Base-by-base conservation (phyloP, 23 red algal genomes). In the Cyanidium caldarium region DNA sequence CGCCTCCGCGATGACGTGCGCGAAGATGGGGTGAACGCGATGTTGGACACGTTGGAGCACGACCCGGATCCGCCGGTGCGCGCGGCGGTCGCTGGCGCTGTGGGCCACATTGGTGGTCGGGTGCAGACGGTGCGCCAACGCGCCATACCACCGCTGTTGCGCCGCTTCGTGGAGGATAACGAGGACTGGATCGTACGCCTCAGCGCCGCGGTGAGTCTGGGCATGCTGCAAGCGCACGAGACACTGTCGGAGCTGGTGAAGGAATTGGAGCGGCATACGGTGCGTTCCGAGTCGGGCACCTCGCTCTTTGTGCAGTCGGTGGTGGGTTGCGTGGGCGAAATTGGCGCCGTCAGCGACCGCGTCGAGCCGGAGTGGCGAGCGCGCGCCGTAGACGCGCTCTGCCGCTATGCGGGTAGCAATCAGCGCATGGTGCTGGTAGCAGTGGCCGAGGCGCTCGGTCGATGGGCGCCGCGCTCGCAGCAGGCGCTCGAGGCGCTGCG, bases 41-140 rank as follows among this genome's bases (percentile, higher is more conserved):
- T 61, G n/a, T 28, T 61, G 19, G 51, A 61, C n/a, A 28, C 31
- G 5, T 28, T 61, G 7, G n/a, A 61, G 51, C 10, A 61, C n/a
- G 51, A 61, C 23, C 51, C 21, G 7, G 51, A 61, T 25, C 51
- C 78, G 23, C 33, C 19, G n/a, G 33, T 79, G 72, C 78, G 86
- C 1, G 42, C 28, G 65, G 71, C 46, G 25, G 67, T 77, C 25
- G 56, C 70, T 15, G 38, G 21, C 39, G 46, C 38, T 37, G 26
- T 34, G 2, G 57, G 34, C 17, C 68, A 37, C 23, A 23, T 40
- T 39, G 81, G 37, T 21, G 67, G 61, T 28, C 51, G 51, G 21
- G 19, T 5, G 5, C 3, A 12, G 7, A 16, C 19, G 21, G 7
- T 21, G n/a, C 5, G 31, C 7, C 23, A 16, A 5, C 19, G 19